Evolutionary conservation across 192 early-diverging fungal genomes (phyloP), one percentile per base, ranked within the genome.

Genomic region (Dissophora globulifera): DNA sequence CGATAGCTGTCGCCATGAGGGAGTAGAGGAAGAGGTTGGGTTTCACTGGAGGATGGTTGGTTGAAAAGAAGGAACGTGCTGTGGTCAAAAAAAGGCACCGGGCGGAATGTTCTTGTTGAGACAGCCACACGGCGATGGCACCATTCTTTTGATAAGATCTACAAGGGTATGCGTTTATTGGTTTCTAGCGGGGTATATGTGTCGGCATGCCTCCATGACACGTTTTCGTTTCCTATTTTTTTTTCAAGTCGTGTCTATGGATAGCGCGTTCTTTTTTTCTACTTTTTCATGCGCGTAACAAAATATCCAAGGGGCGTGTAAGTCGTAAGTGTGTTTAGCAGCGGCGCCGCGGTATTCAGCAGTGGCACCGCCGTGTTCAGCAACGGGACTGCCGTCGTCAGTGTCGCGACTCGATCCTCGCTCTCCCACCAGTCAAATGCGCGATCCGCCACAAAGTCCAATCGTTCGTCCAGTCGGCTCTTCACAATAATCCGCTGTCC

Each of bases 351-450:
- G n/a, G 35, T 38, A n/a, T 32, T 38, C 35, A 38, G 6, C 35
- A 9, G 13, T 38, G 35, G 35, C 7, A 13, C 7, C 13, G 13
- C 13, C 6, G 35, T 38, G 13, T 38, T 38, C 35, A 38, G 35
- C 19, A 56, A 41, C 12, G 56, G 56, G 22, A 58, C 23, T 13
- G 56, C 26, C 4, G 25, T 45, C 16, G 56, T 45, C 41, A 58
- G 33, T 2, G 32, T 20, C 41, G 58, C 47, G 16, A 50, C 29
- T 10, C 47, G 17, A 27, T 62, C 59, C 17, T 62, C 31, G 29
- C 47, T 62, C 51, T 76, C 72, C 72, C 62, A 76, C 72, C 72
- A 76, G 30, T 66, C 62, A 4, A 76, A 58, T 1, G 67, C 72
- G 13, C 67, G 72, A 10, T 66, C 64, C 12, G 72, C 72, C 8